Percentiles rank a stretch among this genome's conserved stretches.
Conservation (phyloP, 169 alveolate genomes). For the Plasmodium inui region DNA sequence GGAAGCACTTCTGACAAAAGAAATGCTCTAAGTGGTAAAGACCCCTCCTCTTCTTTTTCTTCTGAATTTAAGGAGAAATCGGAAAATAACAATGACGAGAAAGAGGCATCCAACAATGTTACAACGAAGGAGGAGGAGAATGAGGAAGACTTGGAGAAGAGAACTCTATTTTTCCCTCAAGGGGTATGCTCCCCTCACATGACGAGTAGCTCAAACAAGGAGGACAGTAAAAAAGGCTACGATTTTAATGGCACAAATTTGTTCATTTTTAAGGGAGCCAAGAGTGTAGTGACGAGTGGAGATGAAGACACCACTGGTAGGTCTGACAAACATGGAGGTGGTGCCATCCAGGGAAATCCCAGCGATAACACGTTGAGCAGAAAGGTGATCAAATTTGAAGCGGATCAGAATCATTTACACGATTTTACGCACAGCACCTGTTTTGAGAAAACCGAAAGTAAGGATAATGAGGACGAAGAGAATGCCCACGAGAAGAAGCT, state of each 20-base stretch:
- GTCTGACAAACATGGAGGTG: neutral
- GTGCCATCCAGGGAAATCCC: neutral
- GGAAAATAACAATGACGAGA: neutral
- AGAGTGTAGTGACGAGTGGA: neutral
- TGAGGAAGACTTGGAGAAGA: neutral
- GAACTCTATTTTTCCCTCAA: neutral
- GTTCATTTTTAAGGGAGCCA: neutral
- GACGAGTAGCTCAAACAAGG: neutral
- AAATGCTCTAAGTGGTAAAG: constrained; percentile 13
- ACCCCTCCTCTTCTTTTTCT: neutral
- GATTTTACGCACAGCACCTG: neutral
- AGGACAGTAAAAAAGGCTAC: neutral
- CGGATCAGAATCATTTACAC: neutral
- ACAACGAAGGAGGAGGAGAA: neutral
- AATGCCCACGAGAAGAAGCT: neutral
- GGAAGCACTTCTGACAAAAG: neutral
- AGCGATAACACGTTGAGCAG: neutral
- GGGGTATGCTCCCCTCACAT: neutral
- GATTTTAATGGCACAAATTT: neutral
- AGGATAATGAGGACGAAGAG: constrained; percentile 4
- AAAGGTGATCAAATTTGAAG: constrained; percentile 7
- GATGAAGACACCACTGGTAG: neutral
- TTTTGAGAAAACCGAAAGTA: neutral
- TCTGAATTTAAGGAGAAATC: neutral
- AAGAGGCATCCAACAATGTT: neutral